phyloP scores from a whole-genome alignment of 169 alveolate species.

The Plasmodium malariae region DNA sequence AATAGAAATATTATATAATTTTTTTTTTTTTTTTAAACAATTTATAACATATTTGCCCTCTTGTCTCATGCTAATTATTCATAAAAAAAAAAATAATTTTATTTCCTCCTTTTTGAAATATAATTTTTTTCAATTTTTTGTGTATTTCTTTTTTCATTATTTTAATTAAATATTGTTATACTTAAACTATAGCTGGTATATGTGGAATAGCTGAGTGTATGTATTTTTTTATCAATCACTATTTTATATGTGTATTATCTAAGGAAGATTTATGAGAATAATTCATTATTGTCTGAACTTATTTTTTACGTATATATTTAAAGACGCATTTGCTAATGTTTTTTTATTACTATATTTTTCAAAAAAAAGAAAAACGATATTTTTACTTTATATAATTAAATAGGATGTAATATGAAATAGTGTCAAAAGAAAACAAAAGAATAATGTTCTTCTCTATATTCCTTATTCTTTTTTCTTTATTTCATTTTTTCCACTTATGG shows the following conservation, averaged over 20 bases:
- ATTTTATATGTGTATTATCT: too few relatives aligned
- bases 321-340: not conserved
- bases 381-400: too few relatives aligned
- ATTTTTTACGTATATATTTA: not conserved
- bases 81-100: too few relatives aligned
- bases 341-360: not conserved
- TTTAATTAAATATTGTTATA: not conserved
- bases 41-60: too few relatives aligned
- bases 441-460: too few relatives aligned
- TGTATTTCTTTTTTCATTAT: not conserved
- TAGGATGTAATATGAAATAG: too few relatives aligned
- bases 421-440: not conserved
- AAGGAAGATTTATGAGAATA: not conserved
- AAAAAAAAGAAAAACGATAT: not conserved
- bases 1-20: slow-evolving; percentile 76
- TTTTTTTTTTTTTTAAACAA: not conserved
- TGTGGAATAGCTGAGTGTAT: not conserved
- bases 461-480: not conserved
- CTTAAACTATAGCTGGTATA: not conserved
- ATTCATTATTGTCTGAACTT: not conserved
- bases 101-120: not conserved
- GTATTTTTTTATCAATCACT: too few relatives aligned
- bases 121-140: too few relatives aligned
- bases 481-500: slow-evolving; percentile 46
- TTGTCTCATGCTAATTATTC: too few relatives aligned